phyloP scores from a whole-genome alignment of 768 basidiomycete genomes.

The Pisolithus orientalis region DNA sequence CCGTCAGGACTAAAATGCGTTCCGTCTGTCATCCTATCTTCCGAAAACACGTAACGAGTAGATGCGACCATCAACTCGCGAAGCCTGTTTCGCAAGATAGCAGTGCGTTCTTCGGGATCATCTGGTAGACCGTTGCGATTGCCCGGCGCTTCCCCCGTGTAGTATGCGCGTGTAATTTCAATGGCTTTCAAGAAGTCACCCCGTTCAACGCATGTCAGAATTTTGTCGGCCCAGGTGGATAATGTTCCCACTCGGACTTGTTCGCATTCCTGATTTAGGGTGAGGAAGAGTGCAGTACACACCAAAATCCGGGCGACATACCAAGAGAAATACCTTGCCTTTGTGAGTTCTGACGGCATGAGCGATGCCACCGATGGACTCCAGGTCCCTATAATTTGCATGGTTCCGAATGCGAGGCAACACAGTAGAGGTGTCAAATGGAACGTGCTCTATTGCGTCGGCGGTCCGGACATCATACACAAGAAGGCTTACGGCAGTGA shows the following conservation, averaged over 20 bases:
- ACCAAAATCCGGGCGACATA: conserved; percentile 33
- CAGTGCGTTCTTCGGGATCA: conserved; percentile 47
- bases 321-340: conserved; percentile 86
- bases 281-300: neutral
- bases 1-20: conserved; percentile 80
- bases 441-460: conserved; percentile 55
- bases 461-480: conserved; percentile 61
- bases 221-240: conserved; percentile 91
- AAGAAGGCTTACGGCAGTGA: conserved; percentile 52
- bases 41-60: conserved; percentile 84
- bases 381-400: no score
- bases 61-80: conserved; percentile 85
- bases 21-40: conserved; percentile 87
- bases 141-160: conserved; percentile 71
- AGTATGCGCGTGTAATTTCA: conserved; percentile 77
- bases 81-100: conserved; percentile 68
- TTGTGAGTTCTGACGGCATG: conserved; percentile 81
- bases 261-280: conserved; percentile 46
- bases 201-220: conserved; percentile 72
- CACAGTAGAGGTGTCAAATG: conserved; percentile 51
- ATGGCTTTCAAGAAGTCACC: conserved; percentile 92
- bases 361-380: conserved; percentile 40
- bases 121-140: conserved; percentile 84
- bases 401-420: conserved; percentile 48
- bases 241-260: conserved; percentile 77